phyloP scores from a whole-genome alignment of 306 rosid species.

The Cucurbita moschata region DNA sequence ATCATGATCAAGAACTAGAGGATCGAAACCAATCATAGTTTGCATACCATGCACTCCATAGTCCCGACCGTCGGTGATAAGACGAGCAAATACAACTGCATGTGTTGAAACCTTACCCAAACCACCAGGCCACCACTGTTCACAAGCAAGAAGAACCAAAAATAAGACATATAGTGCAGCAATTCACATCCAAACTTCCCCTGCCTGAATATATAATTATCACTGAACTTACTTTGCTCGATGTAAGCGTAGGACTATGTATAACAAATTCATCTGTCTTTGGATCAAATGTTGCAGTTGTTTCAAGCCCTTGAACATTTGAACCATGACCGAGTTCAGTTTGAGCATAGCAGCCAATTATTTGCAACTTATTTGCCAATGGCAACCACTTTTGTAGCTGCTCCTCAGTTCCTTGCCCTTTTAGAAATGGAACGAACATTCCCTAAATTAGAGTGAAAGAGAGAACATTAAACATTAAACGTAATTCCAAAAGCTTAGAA shows the following conservation, averaged over 20 bases:
- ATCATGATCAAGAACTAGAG: neutral
- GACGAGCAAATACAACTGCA: slow-evolving; percentile 78
- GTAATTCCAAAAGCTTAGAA: neutral
- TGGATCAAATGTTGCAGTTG: slow-evolving; percentile 90
- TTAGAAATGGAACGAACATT: slow-evolving; percentile 81
- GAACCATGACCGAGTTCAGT: slow-evolving; percentile 99
- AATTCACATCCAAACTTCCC: neutral
- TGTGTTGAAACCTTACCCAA: slow-evolving; percentile 86
- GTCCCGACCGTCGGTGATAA: slow-evolving; percentile 55
- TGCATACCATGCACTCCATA: slow-evolving; percentile 71
- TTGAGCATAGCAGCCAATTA: slow-evolving; percentile 98
- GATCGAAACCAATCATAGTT: neutral
- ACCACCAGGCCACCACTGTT: slow-evolving; percentile 99
- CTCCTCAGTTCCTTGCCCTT: slow-evolving; percentile 86
- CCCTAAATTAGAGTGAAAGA: slow-evolving; percentile 29
- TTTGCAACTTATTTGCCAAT: slow-evolving; percentile 77
- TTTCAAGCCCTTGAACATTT: slow-evolving; percentile 96
- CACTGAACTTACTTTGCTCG: slow-evolving; percentile 66
- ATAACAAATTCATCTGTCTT: slow-evolving; percentile 68
- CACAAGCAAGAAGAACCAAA: slow-evolving; percentile 13
- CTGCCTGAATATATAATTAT: neutral
- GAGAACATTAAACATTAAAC: neutral
- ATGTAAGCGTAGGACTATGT: slow-evolving; percentile 85
- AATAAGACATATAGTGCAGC: neutral
- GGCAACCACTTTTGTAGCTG: slow-evolving; percentile 90